phyloP scores from a whole-genome alignment of 352 stramenopile species.

The Phytophthora kernoviae region DNA sequence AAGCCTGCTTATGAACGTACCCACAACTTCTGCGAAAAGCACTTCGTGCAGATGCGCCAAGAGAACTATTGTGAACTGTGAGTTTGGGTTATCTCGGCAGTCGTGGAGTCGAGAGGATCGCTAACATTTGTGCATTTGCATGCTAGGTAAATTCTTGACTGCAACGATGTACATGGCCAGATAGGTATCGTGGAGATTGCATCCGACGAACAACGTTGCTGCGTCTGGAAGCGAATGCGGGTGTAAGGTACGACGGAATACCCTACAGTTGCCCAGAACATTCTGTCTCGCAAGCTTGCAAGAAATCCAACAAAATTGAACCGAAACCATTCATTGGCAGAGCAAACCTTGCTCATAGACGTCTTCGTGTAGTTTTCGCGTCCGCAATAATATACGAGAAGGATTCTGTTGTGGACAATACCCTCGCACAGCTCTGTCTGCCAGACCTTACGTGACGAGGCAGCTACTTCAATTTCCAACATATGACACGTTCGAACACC shows the following conservation, averaged over 20 bases:
- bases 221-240: background rate
- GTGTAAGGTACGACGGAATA: slow-evolving; percentile 2
- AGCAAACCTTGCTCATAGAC: no score
- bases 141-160: background rate
- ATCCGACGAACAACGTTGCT: background rate
- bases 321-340: background rate
- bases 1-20: slow-evolving; percentile 45
- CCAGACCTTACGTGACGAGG: background rate
- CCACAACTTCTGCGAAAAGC: slow-evolving; percentile 46
- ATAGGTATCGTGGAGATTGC: no score
- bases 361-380: no score
- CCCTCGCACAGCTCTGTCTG: no score
- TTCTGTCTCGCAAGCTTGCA: background rate
- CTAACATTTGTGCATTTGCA: background rate
- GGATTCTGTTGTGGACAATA: no score
- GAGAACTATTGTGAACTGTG: slow-evolving; percentile 25
- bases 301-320: no score
- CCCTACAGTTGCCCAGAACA: background rate
- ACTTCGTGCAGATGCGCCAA: slow-evolving; percentile 27
- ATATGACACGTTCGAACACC: background rate
- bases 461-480: background rate
- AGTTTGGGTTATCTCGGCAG: background rate
- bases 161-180: background rate
- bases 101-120: background rate
- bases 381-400: no score